Evolutionary conservation across 768 basidiomycete genomes (phyloP).

Genomic region (Tylopilus plumbeoviolaceoides): DNA sequence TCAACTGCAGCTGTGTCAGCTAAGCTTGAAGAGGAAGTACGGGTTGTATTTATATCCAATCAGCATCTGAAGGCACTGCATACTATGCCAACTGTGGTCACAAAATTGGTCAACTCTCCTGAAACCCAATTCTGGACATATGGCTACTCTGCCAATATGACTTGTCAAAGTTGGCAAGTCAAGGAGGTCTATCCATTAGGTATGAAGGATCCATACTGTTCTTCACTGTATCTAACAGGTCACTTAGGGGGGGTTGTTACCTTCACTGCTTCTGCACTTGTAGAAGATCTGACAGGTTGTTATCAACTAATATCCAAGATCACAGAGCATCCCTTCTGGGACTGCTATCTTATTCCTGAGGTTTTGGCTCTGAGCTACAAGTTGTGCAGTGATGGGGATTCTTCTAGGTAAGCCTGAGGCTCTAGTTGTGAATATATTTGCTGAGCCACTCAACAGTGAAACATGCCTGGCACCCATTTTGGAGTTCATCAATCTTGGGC

Average conservation of each 20-base stretch:
- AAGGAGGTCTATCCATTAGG: conserved; percentile 67
- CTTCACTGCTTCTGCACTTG: conserved; percentile 59
- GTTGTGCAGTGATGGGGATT: conserved; percentile 5
- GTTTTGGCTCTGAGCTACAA: conserved; percentile 47
- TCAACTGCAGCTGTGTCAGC: conserved; percentile 39
- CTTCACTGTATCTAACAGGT: neutral
- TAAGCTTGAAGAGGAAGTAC: conserved; percentile 36
- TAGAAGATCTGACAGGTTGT: conserved; percentile 48
- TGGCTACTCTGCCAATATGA: conserved; percentile 55
- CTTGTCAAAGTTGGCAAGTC: conserved; percentile 55
- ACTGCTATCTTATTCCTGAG: conserved; percentile 60
- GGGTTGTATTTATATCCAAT: conserved; percentile 65
- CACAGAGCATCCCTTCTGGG: conserved; percentile 62
- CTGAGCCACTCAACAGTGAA: conserved; percentile 5
- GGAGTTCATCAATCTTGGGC: conserved; percentile 45
- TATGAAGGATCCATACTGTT: conserved; percentile 26
- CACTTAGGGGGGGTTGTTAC: conserved; percentile 66
- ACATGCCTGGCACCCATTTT: conserved; percentile 21
- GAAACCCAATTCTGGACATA: conserved; percentile 63
- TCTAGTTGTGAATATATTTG: neutral
- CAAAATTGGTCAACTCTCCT: conserved; percentile 40
- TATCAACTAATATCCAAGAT: conserved; percentile 47
- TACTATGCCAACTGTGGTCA: conserved; percentile 45
- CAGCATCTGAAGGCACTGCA: conserved; percentile 49
- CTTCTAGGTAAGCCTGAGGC: conserved; percentile 9